Conservation (phyloP, 805 yeast genomes). For the Metschnikowia cubensis region DNA sequence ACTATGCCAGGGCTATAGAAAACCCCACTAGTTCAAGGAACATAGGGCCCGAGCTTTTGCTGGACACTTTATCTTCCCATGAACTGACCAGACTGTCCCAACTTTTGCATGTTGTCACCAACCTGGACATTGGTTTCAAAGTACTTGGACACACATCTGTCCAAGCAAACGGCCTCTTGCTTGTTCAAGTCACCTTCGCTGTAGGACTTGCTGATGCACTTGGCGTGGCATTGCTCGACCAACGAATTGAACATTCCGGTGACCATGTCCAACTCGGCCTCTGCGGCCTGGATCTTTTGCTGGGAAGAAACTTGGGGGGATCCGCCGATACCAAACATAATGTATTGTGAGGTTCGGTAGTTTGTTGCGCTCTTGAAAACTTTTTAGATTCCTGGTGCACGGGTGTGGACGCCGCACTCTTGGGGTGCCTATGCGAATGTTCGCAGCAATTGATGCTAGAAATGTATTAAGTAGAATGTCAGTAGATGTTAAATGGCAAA, state of each 20-base stretch:
- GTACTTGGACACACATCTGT: slow-evolving; percentile 93
- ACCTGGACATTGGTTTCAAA: slow-evolving; percentile 93
- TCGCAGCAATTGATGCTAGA: slow-evolving; percentile 1
- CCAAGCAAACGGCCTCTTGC: slow-evolving; percentile 82
- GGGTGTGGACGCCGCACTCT: slow-evolving; percentile 6
- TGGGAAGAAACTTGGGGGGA: slow-evolving; percentile 71
- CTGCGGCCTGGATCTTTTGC: slow-evolving; percentile 85
- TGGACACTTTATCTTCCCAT: slow-evolving; percentile 35
- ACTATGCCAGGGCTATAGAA: neutral
- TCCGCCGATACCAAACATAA: slow-evolving; percentile 67
- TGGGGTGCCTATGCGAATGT: neutral
- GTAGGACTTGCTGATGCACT: slow-evolving; percentile 71
- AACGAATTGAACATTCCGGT: slow-evolving; percentile 94
- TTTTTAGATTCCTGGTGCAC: slow-evolving; percentile 12
- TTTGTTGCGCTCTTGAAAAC: slow-evolving; percentile 10
- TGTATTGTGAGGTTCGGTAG: neutral
- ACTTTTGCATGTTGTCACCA: slow-evolving; percentile 64
- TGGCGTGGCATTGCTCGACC: slow-evolving; percentile 82
- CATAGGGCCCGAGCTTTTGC: neutral
- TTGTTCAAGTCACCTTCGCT: slow-evolving; percentile 70
- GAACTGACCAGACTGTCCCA: slow-evolving; percentile 45
- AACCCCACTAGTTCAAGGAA: neutral
- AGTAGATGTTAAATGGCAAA: neutral
- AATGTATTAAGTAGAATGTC: neutral
- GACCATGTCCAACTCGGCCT: slow-evolving; percentile 94